Evolutionary conservation across 2,329 filamentous ascomycete genomes (phyloP), one percentile per base, ranked within the genome.

Genomic region (Nemania abortiva): DNA sequence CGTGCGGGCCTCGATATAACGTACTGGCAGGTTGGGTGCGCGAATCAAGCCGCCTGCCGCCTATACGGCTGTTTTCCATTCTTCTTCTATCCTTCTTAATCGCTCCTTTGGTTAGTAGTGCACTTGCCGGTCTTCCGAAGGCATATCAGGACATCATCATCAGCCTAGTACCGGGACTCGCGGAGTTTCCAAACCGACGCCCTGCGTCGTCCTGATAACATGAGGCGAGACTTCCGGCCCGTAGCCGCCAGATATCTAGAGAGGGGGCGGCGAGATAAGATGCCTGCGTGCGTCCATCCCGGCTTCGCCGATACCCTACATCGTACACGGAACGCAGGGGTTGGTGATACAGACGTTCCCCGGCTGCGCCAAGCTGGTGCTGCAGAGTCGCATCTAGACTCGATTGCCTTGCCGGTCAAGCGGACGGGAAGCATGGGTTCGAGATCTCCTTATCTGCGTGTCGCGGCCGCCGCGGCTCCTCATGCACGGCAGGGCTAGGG

Each of bases 391-490:
- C 50, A 53, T 15, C 22, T 15, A 53, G 37, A 15, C 37, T 10
- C 37, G 37, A 42, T 42, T 42, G 37, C 37, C 50, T 53, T 27
- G 22, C 50, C 22, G 49, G 20, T 20, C 49, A 13, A 20, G 20
- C 49, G 20, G 20, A 10, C n/a, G 45, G 45, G 20, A 22, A 24
- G 45, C 45, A 49, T 49, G 20, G 45, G 18, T 22, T 22, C 45
- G 45, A 53, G 22, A 27, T 53, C 27, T 6, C 1, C 50, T 13
- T 53, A 53, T 13, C 50, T 53, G 9, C 20, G 45, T 49, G n/a
- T 49, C n/a, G 45, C 45, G 45, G 45, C 45, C n/a, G 45, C 11
- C n/a, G 45, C 45, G 45, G 45, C 45, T 49, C 45, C 45, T 49
- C 45, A 49, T 49, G 45, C 45, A 49, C 45, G 45, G 45, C 45